Conservation (phyloP, 345 rosid species). For the Passiflora organensis region DNA sequence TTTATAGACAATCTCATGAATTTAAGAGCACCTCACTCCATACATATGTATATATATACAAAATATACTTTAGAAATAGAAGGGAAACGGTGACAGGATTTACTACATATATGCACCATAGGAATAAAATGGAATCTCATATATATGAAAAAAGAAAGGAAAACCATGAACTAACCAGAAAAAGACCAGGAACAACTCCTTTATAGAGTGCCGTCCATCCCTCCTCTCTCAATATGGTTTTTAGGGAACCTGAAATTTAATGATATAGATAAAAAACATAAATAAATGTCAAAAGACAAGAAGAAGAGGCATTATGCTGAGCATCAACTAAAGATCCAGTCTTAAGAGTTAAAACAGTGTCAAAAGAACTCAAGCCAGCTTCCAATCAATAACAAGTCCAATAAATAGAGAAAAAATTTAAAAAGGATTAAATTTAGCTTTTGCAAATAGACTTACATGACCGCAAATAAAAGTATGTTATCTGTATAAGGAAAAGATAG, state of each 20-base stretch:
- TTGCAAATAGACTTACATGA: background rate
- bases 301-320: slow-evolving; percentile 4
- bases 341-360: background rate
- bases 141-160: too few species aligned
- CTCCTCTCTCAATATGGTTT: slow-evolving; percentile 88
- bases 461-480: background rate
- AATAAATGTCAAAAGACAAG: slow-evolving; percentile 3
- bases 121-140: too few species aligned
- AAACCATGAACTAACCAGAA: slow-evolving; percentile 47
- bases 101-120: too few species aligned
- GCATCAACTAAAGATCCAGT: background rate
- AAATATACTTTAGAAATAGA: too few species aligned
- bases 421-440: background rate
- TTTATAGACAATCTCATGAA: too few species aligned
- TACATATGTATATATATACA: too few species aligned
- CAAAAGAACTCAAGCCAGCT: background rate
- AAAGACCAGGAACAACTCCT: slow-evolving; percentile 77
- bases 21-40: too few species aligned
- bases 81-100: too few species aligned
- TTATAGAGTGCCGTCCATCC: slow-evolving; percentile 83
- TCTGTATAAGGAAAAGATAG: background rate
- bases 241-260: slow-evolving; percentile 59
- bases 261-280: slow-evolving; percentile 5
- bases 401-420: background rate
- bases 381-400: background rate